Base-by-base conservation (phyloP, 2,329 filamentous ascomycete genomes). In the Neoscytalidium dimidiatum region DNA sequence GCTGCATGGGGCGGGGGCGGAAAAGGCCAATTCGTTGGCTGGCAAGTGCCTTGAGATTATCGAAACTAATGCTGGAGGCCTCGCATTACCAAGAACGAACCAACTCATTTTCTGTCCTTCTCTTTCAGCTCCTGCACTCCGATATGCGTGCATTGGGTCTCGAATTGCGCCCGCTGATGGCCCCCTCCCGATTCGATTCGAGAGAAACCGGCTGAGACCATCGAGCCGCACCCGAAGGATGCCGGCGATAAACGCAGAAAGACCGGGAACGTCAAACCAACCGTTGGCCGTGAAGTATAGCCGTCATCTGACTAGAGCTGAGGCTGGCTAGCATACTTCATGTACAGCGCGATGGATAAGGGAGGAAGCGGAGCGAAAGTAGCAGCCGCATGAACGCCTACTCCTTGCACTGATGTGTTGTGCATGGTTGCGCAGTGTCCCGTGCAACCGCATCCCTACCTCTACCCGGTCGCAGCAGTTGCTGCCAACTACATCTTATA, bases 311-410 rank as follows among this genome's bases (percentile, higher is more conserved):
- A 58, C 14, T 38, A 7, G n/a, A 23, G 4, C 21, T 28, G 9
- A 26, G 38, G 53, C 26, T 48, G 33, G 21, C 9, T 17, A 13
- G 38, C 44, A n/a, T n/a, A 28, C 8, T 21, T 33, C 26, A 26
- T 46, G n/a, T 33, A 31, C 14, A 46, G 4, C 21, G 9, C 26
- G 23, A 41, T 44, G 17, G 56, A 29, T 17, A 46, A 17, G 9
- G 31, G 26, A 58, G 5, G 26, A 31, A 60, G 56, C 49, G 17
- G 29, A 52, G n/a, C 7, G 28, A 52, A 33, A 29, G 14, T 41
- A 17, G 38, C n/a, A 46, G 56, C 56, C 41, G 56, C 56, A 60
- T 60, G 56, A 60, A 60, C 56, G 28, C 41, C 19, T 46, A 8
- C 26, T 60, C 56, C 43, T 46, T 46, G 26, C 19, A 17, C 35